Base-by-base conservation (phyloP, 495 filamentous ascomycete species). In the Penicillium pulvis region DNA sequence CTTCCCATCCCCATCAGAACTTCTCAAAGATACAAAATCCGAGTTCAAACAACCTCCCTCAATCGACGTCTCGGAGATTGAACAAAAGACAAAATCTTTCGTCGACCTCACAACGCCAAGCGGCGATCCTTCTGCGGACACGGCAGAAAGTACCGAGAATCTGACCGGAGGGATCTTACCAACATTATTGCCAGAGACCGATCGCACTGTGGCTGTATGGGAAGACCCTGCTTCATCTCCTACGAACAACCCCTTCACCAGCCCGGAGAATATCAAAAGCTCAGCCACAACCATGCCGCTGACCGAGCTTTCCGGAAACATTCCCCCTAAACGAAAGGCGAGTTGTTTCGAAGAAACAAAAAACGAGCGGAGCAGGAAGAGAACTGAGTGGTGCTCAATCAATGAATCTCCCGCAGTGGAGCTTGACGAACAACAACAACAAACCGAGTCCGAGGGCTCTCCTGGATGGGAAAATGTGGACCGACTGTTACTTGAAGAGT, bases 1-100 rank as follows among this genome's bases (percentile, higher is more conserved):
- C 51, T 58, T 82, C n/a, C 78, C 76, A 26, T 76, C 76, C 9
- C 71, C 75, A 28, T 75, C 72, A 24, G 47, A 72, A 14, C 28
- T 78, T 16, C 43, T 67, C 1, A 63, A 49, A 16, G 24, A 58
- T 19, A 19, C 17, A 5, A 16, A 10, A 10, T 44, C 30, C 3
- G 16, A 17, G 2, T 6, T 39, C 3, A 12, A 7, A 24, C 28
- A 24, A 20, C 30, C 53, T 1, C 20, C n/a, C 16, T 20, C 43
- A 20, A 46, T 56, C 36, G 48, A 47, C 8, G 31, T 19, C 16
- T 19, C 50, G 11, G 46, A 30, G 7, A 39, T 26, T 24, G 17
- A 36, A 10, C 8, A 9, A n/a, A 16, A 33, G 11, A 19, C 26
- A n/a, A 28, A 28, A 8, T 46, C 30, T 16, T 49, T 12, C 23